Evolutionary conservation across 225 moss, liverwort and hornwort genomes (phyloP).

Genomic region (Lunularia cruciata): DNA sequence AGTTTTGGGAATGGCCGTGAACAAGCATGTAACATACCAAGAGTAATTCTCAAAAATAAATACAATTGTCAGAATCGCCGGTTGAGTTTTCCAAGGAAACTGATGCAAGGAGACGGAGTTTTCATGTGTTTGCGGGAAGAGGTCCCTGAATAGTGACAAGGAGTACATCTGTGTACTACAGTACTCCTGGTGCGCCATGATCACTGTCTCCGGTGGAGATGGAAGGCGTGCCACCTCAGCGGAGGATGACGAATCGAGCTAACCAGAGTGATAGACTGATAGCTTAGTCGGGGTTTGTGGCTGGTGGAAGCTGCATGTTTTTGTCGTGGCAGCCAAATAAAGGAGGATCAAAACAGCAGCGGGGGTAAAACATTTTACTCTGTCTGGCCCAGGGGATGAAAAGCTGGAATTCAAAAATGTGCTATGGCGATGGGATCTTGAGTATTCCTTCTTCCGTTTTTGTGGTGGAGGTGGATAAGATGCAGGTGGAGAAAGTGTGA

Average conservation of each 20-base stretch:
- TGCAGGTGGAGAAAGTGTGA: slow-evolving; percentile 3
- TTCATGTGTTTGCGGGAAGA: too few species aligned
- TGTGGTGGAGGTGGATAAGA: slow-evolving; percentile 12
- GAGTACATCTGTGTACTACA: too few species aligned
- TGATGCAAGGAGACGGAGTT: too few species aligned
- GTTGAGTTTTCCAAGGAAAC: background rate
- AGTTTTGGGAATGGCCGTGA: too few species aligned
- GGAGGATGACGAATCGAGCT: too few species aligned
- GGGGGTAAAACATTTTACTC: background rate
- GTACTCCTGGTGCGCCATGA: background rate
- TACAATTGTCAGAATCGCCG: background rate
- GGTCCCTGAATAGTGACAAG: too few species aligned
- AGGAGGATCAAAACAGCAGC: background rate
- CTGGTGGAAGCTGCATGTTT: background rate
- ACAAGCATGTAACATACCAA: too few species aligned
- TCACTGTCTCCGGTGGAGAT: background rate
- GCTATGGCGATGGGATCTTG: background rate
- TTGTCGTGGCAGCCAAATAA: background rate
- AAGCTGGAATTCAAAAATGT: background rate
- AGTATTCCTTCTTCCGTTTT: too few species aligned
- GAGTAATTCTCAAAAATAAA: background rate
- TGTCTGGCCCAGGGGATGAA: too few species aligned
- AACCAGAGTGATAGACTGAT: too few species aligned
- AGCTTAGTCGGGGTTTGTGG: background rate
- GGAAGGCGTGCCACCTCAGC: background rate